These are phyloP conservation scores for Sedum album DNA, from an alignment of 164 flowering plant species.

Conservation along the genomic window DNA sequence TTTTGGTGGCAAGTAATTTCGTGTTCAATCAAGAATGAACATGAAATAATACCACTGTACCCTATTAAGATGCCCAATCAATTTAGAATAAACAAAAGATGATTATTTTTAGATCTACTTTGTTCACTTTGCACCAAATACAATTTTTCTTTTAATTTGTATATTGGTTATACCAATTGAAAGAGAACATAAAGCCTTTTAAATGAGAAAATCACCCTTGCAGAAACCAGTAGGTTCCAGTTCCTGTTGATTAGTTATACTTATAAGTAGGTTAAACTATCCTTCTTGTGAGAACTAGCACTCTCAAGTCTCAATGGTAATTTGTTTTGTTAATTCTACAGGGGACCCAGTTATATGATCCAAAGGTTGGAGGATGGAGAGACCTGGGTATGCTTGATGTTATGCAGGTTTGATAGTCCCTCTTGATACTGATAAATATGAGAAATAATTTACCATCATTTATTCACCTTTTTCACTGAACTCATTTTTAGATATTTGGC, in stretches of 20 bases:
- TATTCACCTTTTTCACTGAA: background rate
- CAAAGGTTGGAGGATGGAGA: constrained; percentile 99
- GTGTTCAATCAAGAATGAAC: too few species aligned
- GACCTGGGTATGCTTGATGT: constrained; percentile 99
- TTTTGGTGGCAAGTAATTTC: background rate
- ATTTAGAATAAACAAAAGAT: too few species aligned
- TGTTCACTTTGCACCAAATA: too few species aligned
- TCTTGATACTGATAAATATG: background rate
- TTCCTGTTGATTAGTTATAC: background rate
- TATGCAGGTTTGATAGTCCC: constrained; percentile 62
- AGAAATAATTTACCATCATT: background rate
- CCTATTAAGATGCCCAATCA: too few species aligned
- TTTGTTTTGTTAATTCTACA: constrained; percentile 16
- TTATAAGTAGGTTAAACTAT: background rate
- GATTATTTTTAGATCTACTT: too few species aligned
- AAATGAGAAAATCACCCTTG: background rate
- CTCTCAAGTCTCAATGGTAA: background rate
- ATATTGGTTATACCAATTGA: too few species aligned
- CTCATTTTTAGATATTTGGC: constrained; percentile 77
- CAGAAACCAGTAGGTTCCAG: background rate
- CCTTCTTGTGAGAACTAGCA: background rate
- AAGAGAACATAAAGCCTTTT: too few species aligned
- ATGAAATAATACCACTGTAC: too few species aligned
- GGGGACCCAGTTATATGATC: constrained; percentile 99
- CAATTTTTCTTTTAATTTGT: too few species aligned